Evolutionary conservation across 805 yeast species (phyloP).

Genomic region (Aciculoconidium aculeatum): DNA sequence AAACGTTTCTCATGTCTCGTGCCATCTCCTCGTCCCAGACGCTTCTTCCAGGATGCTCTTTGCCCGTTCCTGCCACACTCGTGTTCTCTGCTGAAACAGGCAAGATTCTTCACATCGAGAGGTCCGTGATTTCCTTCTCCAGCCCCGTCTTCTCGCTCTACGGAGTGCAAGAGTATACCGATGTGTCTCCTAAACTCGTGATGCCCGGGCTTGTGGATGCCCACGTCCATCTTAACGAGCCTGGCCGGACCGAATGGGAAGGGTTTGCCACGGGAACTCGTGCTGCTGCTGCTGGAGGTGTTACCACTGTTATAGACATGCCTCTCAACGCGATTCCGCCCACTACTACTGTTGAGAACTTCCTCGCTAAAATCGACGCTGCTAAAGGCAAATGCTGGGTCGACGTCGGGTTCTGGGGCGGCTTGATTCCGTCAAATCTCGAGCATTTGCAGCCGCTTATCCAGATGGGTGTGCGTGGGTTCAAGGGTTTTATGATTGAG

Average conservation of each 20-base stretch:
- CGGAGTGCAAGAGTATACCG: constrained; percentile 41
- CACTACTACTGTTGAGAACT: constrained; percentile 76
- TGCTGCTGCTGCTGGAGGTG: constrained; percentile 95
- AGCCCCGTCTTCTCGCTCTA: constrained; percentile 39
- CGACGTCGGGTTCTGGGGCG: constrained; percentile 96
- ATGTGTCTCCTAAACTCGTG: constrained; percentile 58
- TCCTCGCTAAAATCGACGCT: constrained; percentile 69
- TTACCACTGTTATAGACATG: constrained; percentile 93
- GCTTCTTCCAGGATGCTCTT: constrained; percentile 42
- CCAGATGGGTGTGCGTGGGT: constrained; percentile 85
- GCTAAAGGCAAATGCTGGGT: constrained; percentile 84
- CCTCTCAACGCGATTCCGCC: constrained; percentile 96
- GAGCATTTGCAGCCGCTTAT: constrained; percentile 68
- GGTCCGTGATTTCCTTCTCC: constrained; percentile 23
- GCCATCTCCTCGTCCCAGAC: constrained; percentile 61
- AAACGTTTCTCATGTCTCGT: constrained; percentile 39
- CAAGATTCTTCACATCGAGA: constrained; percentile 50
- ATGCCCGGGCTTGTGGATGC: constrained; percentile 92
- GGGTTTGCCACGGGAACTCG: constrained; percentile 96
- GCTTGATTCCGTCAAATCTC: constrained; percentile 75
- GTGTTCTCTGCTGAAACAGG: constrained; percentile 48
- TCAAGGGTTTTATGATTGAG: constrained; percentile 87
- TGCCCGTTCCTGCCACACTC: constrained; percentile 54
- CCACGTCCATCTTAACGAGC: constrained; percentile 93
- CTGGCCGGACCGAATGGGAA: constrained; percentile 98